Evolutionary conservation across 2,329 filamentous ascomycete species (phyloP).

Genomic region (Chaetomiaceae sp.): DNA sequence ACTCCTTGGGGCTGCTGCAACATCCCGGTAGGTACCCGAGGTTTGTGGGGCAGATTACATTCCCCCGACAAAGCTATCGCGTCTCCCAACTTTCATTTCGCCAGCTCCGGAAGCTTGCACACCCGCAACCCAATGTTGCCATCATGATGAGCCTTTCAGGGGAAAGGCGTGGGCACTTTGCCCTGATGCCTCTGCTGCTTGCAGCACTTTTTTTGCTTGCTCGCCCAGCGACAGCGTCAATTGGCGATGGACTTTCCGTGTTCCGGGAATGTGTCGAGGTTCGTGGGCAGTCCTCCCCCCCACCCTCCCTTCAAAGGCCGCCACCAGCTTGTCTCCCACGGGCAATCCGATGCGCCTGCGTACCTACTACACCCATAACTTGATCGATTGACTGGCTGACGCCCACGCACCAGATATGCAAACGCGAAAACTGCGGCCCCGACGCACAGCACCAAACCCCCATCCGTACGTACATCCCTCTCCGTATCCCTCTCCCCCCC

Average conservation of each 20-base stretch:
- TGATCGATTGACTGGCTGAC: background rate
- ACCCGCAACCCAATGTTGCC: conserved; percentile 4
- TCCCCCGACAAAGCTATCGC: too few species aligned
- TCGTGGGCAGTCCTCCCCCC: too few species aligned
- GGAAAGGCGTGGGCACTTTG: conserved; percentile 4
- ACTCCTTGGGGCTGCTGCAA: background rate
- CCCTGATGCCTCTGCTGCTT: conserved; percentile 34
- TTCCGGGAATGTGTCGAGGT: conserved; percentile 86
- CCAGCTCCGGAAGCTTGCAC: background rate
- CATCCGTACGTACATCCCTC: conserved; percentile 59
- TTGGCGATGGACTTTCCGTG: conserved; percentile 80
- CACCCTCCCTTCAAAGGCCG: conserved; percentile 22
- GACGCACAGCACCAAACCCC: conserved; percentile 50
- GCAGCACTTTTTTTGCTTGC: conserved; percentile 38
- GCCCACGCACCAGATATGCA: conserved; percentile 60
- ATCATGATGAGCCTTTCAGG: conserved; percentile 4
- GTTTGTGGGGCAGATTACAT: too few species aligned
- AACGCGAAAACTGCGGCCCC: conserved; percentile 70
- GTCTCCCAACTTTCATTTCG: background rate
- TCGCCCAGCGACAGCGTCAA: conserved; percentile 59
- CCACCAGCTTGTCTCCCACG: background rate
- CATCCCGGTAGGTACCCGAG: background rate
- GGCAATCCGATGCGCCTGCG: background rate
- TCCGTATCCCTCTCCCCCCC: conserved; percentile 17
- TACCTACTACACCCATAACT: too few species aligned